Percentiles rank a stretch among this genome's conserved stretches.
phyloP scores from a whole-genome alignment of 148 eudicot genomes.

The Heliamphora exappendiculata region DNA sequence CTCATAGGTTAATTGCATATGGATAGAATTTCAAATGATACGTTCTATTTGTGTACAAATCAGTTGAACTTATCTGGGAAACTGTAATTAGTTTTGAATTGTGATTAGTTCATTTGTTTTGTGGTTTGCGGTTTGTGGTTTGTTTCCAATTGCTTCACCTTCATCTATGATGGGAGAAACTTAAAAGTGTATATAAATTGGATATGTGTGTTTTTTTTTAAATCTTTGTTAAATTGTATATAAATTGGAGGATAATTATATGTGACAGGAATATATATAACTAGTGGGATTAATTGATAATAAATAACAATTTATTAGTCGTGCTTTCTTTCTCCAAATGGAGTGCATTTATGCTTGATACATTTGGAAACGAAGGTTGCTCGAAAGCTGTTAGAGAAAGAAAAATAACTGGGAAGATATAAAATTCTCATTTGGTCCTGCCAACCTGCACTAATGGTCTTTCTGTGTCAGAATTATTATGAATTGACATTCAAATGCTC shows the following conservation, averaged over 20 bases:
- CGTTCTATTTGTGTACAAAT: no score
- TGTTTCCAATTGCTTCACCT: background rate
- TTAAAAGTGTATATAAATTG: background rate
- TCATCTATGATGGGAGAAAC: background rate
- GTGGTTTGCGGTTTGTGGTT: background rate
- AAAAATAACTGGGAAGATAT: no score
- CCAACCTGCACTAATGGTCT: no score
- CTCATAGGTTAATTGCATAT: no score
- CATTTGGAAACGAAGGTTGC: background rate
- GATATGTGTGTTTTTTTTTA: background rate
- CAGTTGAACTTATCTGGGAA: no score
- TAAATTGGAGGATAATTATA: background rate
- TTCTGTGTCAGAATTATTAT: background rate
- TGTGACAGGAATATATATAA: background rate
- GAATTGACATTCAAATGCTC: background rate
- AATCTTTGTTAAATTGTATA: background rate
- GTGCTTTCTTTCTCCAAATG: background rate
- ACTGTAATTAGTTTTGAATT: slow-evolving; percentile 4
- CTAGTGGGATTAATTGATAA: background rate
- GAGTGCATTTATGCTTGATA: background rate
- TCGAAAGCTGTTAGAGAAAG: background rate
- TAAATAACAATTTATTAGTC: no score
- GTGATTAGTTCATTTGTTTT: background rate
- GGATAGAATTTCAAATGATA: no score
- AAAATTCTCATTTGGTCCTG: no score